A percentile compares a stretch with the other conserved stretches of the same genome.
Conservation (phyloP, 2,329 filamentous ascomycete genomes). For the Ilyonectria robusta region DNA sequence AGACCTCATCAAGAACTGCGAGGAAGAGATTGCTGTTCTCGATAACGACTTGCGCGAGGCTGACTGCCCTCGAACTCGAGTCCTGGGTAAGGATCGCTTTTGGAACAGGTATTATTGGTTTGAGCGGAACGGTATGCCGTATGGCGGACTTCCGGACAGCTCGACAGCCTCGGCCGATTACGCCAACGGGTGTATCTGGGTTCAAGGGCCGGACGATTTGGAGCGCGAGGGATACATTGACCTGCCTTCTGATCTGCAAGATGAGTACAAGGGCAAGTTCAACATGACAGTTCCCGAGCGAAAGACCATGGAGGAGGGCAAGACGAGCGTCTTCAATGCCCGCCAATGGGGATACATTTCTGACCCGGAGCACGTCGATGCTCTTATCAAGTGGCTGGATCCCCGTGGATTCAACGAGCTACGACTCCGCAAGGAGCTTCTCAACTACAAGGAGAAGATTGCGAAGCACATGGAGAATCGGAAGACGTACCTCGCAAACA, state of each 20-base stretch:
- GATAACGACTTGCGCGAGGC: conserved; percentile 96
- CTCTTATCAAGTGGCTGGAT: conserved; percentile 90
- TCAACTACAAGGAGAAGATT: conserved; percentile 82
- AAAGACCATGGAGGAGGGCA: conserved; percentile 87
- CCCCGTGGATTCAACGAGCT: conserved; percentile 87
- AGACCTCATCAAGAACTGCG: conserved; percentile 82
- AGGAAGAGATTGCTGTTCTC: conserved; percentile 86
- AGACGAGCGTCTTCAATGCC: conserved; percentile 82
- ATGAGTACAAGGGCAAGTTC: conserved; percentile 83
- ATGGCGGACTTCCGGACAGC: conserved; percentile 87
- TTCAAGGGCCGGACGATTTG: conserved; percentile 93
- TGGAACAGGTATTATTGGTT: conserved; percentile 99
- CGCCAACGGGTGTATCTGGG: conserved; percentile 95
- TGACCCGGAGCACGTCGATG: conserved; percentile 82
- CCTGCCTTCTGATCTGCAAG: conserved; percentile 76
- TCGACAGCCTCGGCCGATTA: conserved; percentile 91
- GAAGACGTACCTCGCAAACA: conserved; percentile 73
- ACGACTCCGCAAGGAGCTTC: conserved; percentile 89
- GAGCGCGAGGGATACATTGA: conserved; percentile 91
- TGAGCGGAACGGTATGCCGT: conserved; percentile 98
- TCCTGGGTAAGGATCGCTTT: conserved; percentile 94
- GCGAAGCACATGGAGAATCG: conserved; percentile 85
- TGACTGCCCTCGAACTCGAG: conserved; percentile 90
- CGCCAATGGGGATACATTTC: conserved; percentile 94
- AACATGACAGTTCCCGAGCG: conserved; percentile 88